Evolutionary conservation across 1,284 basidiomycete genomes (phyloP), one percentile per base, ranked within the genome.

Genomic region (Irpex sp.): DNA sequence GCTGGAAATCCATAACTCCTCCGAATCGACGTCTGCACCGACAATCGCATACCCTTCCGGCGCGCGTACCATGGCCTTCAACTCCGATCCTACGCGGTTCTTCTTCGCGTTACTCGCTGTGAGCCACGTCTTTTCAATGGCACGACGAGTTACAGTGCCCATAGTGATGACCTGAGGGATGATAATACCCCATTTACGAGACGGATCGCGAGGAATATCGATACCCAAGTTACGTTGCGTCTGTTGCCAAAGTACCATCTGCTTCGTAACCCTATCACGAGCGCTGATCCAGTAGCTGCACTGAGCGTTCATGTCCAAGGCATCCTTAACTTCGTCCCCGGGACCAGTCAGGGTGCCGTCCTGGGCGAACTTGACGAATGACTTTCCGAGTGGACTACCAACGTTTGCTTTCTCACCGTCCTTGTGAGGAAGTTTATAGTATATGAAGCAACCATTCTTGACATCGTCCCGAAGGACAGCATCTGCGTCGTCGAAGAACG

Each of bases 271-370:
- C 21, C 97, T 88, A 72, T 98, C 96, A 21, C 96, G 82, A 1
- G 95, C 92, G 66, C 92, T 93, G 73, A 98, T 96, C 97, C 97
- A 99, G 77, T 99, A 99, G 73, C 92, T 95, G 79, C 97, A 98
- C 71, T 95, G 89, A 0, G 94, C 92, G 71, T 96, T 98, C 85
- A 98, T 89, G 64, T 95, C 90, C 62, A 98, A 80, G 0, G 97
- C 96, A 57, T 91, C 89, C 71, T 85, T 85, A 1, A 96, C 94
- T 60, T 91, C 89, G 57, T 85, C 82, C 2, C 88, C 89, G 0
- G 93, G 89, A 67, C 90, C 91, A 59, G 88, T 89, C 62, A 97
- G 76, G 7, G 89, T 92, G 7, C 94, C 93, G 67, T 94, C 90
- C 73, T 94, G 91, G 54, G 95, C 90, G 67, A 87, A 93, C 71